A percentile compares a stretch with the other conserved stretches of the same genome.
Evolutionary conservation across 2,329 filamentous ascomycete genomes (phyloP).

Genomic region (Lasiodiplodia gonubiensis): DNA sequence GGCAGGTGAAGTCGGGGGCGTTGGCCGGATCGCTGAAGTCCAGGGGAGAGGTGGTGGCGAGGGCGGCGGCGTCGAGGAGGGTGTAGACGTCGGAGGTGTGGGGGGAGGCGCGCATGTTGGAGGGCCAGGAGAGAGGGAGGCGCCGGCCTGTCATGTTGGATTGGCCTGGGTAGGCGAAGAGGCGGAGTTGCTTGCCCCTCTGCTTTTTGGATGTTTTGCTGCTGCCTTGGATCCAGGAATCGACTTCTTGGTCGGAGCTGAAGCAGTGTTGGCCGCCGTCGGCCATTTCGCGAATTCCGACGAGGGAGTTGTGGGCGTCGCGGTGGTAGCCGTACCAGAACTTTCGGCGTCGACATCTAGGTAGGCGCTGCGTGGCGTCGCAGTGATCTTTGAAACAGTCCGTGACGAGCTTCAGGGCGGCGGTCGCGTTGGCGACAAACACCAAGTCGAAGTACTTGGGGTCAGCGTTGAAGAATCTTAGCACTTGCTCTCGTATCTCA

Average conservation of each 20-base stretch:
- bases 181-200: slow-evolving; percentile 57
- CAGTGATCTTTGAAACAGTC: slow-evolving; percentile 75
- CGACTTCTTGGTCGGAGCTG: slow-evolving; percentile 64
- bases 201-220: slow-evolving; percentile 28
- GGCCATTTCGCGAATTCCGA: slow-evolving; percentile 78
- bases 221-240: slow-evolving; percentile 65
- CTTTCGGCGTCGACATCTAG: slow-evolving; percentile 36
- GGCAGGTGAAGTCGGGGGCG: slow-evolving; percentile 77
- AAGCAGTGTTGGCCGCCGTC: slow-evolving; percentile 68
- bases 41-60: slow-evolving; percentile 77
- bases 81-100: slow-evolving; percentile 60
- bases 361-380: slow-evolving; percentile 62
- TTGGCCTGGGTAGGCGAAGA: slow-evolving; percentile 87
- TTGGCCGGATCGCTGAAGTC: slow-evolving; percentile 67
- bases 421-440: slow-evolving; percentile 91
- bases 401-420: slow-evolving; percentile 83
- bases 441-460: slow-evolving; percentile 83
- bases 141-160: slow-evolving; percentile 89
- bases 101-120: slow-evolving; percentile 42
- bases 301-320: slow-evolving; percentile 83
- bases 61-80: slow-evolving; percentile 82
- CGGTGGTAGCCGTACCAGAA: slow-evolving; percentile 85
- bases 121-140: slow-evolving; percentile 73
- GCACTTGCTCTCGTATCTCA: slow-evolving; percentile 63
- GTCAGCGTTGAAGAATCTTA: slow-evolving; percentile 81